Percentiles rank a stretch among this genome's conserved stretches.
Evolutionary conservation across 176 grass and related monocot species (phyloP).

Genomic region (Oryza meridionalis): DNA sequence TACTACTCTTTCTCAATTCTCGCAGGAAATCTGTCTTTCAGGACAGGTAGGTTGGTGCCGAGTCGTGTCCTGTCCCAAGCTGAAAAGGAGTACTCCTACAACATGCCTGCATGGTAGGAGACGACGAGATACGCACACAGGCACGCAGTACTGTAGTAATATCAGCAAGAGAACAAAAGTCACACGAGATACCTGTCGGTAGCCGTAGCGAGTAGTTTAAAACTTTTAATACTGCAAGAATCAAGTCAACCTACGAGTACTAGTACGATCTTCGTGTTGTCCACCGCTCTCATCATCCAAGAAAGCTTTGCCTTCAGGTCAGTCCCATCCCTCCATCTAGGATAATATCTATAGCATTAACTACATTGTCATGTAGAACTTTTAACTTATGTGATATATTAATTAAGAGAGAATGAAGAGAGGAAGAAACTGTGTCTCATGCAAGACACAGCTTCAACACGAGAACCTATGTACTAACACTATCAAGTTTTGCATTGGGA

Average conservation of each 20-base stretch:
- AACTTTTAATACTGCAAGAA: neutral
- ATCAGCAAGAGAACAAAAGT: neutral
- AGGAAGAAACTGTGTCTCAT: too few species aligned
- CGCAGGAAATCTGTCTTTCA: neutral
- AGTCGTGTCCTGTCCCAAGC: neutral
- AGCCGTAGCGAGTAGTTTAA: neutral
- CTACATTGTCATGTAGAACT: too few species aligned
- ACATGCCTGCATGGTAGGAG: neutral
- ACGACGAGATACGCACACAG: neutral
- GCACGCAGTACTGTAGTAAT: too few species aligned
- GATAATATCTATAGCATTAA: too few species aligned
- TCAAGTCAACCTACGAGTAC: neutral
- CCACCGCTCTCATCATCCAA: neutral
- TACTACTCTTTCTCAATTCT: neutral
- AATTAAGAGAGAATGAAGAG: too few species aligned
- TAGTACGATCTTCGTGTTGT: neutral
- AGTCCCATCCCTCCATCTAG: too few species aligned
- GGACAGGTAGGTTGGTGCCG: neutral
- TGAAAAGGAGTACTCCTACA: neutral
- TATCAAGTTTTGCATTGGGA: too few species aligned
- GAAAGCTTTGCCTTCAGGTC: neutral
- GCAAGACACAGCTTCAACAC: too few species aligned
- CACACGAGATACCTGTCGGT: neutral
- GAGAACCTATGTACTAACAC: too few species aligned
- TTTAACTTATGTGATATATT: too few species aligned